phyloP scores from a whole-genome alignment of 169 alveolate genomes.

The Theileria equi region DNA sequence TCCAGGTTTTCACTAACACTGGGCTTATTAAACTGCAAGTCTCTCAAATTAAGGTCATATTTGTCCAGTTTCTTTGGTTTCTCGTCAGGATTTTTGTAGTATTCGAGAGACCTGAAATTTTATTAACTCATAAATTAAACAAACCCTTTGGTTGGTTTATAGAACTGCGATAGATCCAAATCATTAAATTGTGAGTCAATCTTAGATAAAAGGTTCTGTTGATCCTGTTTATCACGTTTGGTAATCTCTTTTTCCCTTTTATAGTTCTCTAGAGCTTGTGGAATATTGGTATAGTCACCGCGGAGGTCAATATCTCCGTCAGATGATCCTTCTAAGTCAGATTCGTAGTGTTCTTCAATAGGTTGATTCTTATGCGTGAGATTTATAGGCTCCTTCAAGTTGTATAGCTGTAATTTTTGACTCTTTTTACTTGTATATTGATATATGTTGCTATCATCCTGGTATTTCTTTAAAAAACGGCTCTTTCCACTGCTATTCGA shows the following conservation, averaged over 20 bases:
- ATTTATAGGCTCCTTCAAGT: slow-evolving; percentile 33
- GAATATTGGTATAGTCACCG: slow-evolving; percentile 32
- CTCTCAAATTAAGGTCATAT: slow-evolving; percentile 33
- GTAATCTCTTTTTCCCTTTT: slow-evolving; percentile 29
- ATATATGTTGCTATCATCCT: slow-evolving; percentile 8
- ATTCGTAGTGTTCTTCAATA: slow-evolving; percentile 56
- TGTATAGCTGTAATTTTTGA: slow-evolving; percentile 40
- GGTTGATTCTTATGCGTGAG: slow-evolving; percentile 57
- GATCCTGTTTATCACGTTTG: slow-evolving; percentile 31
- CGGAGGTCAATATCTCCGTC: slow-evolving; percentile 44
- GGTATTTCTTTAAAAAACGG: slow-evolving; percentile 20
- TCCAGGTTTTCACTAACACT: slow-evolving; percentile 8
- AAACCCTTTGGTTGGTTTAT: slow-evolving; percentile 12
- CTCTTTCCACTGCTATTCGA: slow-evolving; percentile 10
- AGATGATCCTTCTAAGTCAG: slow-evolving; percentile 25
- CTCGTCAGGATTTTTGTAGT: slow-evolving; percentile 19
- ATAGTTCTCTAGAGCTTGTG: slow-evolving; percentile 49
- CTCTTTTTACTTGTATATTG: slow-evolving; percentile 18
- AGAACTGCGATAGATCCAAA: slow-evolving; percentile 33
- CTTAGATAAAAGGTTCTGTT: slow-evolving; percentile 30
- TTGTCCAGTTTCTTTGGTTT: slow-evolving; percentile 29
- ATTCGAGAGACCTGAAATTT: slow-evolving; percentile 8
- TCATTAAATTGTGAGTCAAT: slow-evolving; percentile 31
- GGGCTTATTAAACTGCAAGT: slow-evolving; percentile 23
- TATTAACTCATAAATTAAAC: not conserved